Base-by-base conservation (phyloP, 1,284 basidiomycete species). In the Kalmanozyma brasiliensis region DNA sequence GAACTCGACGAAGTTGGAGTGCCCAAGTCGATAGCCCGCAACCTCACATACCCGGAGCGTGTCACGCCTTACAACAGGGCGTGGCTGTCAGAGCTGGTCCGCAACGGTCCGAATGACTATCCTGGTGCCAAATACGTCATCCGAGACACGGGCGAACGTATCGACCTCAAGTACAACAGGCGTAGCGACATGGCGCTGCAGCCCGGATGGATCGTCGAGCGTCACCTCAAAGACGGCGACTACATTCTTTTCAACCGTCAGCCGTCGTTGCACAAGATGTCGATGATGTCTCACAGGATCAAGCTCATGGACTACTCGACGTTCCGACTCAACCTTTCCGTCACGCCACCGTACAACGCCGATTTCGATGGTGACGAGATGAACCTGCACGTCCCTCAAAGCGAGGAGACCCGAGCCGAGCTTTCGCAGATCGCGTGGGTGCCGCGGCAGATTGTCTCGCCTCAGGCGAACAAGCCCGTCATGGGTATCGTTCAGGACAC, bases 401-500 rank as follows among this genome's bases (percentile, higher is more conserved):
- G 92, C 63, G 95, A 98, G 84, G 96, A 99, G 84, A 98, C 95
- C n/a, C 88, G 95, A 55, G 95, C 96, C 1, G 96, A 99, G 84
- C 86, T 98, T 32, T 91, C 91, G 79, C 94, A 98, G 84, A 95
- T 99, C 68, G 94, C 95, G 38, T 98, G 95, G 94, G 96, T 99
- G n/a, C 92, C 95, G 6, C 89, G 92, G 64, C 93, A 98, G 90
- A 99, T 98, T 77, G 94, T 98, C 69, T 98, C 95, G 10, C 96
- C 96, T 0, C 96, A 98, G 86, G 95, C 94, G 49, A 98, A 98
- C 86, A 98, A 98, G 84, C 96, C 96, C 7, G 96, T 98, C 77
- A 98, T 98, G 96, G 96, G 94, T 64, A 98, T 98, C 73, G 96
- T 99, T 29, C 96, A 99, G 83, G 96, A 99, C 82, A 98, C 95